Base-by-base conservation (phyloP, 345 rosid species). In the Limnanthes douglasii region DNA sequence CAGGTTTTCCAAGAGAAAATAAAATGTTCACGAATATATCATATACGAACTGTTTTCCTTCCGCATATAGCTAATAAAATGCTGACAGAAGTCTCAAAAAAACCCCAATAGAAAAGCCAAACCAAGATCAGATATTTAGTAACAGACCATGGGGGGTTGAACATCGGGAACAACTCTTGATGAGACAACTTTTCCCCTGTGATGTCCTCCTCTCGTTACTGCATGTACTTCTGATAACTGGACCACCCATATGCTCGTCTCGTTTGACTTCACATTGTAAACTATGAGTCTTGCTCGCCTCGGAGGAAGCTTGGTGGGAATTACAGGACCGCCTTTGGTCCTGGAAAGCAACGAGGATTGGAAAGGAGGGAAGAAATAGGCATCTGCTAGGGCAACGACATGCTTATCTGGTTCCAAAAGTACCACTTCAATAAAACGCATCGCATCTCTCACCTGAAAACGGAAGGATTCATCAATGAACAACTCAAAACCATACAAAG, bases 171-270 rank as follows among this genome's bases (percentile, higher is more conserved):
- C 46, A 25, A 77, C 75, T 34, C 59, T 38, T 4, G 96, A 69
- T 17, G 94, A 80, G 37, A 80, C 58, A 14, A 80, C 96, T 72
- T 64, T 80, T 35, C 96, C 96, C 60, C 94, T 74, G 50, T 85
- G 96, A 56, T 76, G 93, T 21, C 96, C 96, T 54, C 96, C 96
- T 14, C 94, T 60, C 43, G 93, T 76, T 15, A 64, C 75, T 13
- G 96, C 96, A 59, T 85, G 96, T 39, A 85, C 94, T 70, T 85
- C 80, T 12, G 94, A 85, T 8, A 85, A 55, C 53, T 77, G 90
- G 11, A 85, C 90, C 9, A 74, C 41, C 96, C 90, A 80, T 1
- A 80, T 30, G 47, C 94, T 80, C 16, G 95, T 79, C 65, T 65
- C 86, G 49, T 85, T 85, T 10, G 94, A 76, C 62, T 43, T 72